Evolutionary conservation across 2,329 filamentous ascomycete species (phyloP).

Genomic region (Scedosporium dehoogii): DNA sequence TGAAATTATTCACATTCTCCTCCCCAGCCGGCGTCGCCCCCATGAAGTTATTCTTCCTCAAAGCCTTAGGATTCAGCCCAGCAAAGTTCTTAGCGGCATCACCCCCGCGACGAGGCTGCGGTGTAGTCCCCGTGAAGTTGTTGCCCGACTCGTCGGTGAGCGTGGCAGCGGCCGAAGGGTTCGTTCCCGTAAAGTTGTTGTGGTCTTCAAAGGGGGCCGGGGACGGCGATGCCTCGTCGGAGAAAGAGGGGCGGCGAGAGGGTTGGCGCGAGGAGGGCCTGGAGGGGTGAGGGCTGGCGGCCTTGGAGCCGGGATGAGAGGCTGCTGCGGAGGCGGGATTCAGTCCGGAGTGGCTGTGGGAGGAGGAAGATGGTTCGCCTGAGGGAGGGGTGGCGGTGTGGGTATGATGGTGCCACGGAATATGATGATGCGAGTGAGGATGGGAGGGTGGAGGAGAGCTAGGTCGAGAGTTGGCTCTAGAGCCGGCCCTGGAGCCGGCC

Average conservation of each 20-base stretch:
- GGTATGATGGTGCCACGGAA: background rate
- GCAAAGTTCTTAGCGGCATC: background rate
- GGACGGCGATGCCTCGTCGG: background rate
- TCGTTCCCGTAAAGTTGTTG: constrained; percentile 12
- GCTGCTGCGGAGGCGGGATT: no score
- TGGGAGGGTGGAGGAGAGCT: no score
- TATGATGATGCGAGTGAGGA: no score
- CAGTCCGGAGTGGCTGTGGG: no score
- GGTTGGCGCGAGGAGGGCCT: background rate
- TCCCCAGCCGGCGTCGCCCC: background rate
- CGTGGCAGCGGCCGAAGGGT: background rate
- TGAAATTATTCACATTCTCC: background rate
- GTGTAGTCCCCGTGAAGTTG: constrained; percentile 11
- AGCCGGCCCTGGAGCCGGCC: no score
- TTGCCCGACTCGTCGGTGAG: background rate
- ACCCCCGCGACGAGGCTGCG: background rate
- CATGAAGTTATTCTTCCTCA: constrained; percentile 3
- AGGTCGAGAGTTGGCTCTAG: no score
- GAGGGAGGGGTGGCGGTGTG: background rate
- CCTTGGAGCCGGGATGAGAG: no score
- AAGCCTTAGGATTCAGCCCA: background rate
- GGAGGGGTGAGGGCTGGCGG: background rate
- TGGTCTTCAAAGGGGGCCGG: constrained; percentile 2
- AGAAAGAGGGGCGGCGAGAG: background rate
- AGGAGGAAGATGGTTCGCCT: no score